phyloP scores from a whole-genome alignment of 1,139 yeast genomes.

The Hansenula anomala region DNA sequence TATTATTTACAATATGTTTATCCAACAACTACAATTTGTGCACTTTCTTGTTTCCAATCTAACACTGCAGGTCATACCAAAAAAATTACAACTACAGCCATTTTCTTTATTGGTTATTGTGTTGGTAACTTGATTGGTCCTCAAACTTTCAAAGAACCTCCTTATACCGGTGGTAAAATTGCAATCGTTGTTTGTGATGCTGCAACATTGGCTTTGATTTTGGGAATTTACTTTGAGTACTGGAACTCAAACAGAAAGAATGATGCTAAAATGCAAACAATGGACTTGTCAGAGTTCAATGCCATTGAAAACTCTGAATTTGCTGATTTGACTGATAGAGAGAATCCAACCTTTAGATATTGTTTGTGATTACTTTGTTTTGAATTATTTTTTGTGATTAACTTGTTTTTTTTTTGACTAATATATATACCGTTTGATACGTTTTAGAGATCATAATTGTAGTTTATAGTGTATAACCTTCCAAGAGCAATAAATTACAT shows the following conservation, averaged over 20 bases:
- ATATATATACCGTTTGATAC: too few species aligned
- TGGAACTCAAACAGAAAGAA: slow-evolving; percentile 24
- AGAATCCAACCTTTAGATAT: slow-evolving; percentile 43
- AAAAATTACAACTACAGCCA: slow-evolving; percentile 37
- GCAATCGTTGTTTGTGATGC: slow-evolving; percentile 25
- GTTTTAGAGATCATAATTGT: too few species aligned
- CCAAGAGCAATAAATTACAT: too few species aligned
- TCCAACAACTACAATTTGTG: slow-evolving; percentile 4
- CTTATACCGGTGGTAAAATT: slow-evolving; percentile 40
- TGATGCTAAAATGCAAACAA: slow-evolving; percentile 11
- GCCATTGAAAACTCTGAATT: slow-evolving; percentile 41
- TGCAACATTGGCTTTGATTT: slow-evolving; percentile 14
- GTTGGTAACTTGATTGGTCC: slow-evolving; percentile 57
- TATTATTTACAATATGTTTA: slow-evolving; percentile 2
- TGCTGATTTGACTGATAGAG: slow-evolving; percentile 45
- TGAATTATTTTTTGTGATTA: too few species aligned
- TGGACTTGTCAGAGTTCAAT: slow-evolving; percentile 17
- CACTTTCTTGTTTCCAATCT: slow-evolving; percentile 21
- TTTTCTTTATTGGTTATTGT: slow-evolving; percentile 49
- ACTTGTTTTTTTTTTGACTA: too few species aligned
- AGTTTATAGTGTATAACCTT: too few species aligned
- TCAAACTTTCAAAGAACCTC: slow-evolving; percentile 22
- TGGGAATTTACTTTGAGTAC: slow-evolving; percentile 20
- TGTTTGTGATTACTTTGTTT: slow-evolving; percentile 7
- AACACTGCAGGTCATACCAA: slow-evolving; percentile 60